Conservation (phyloP, 257 asterid species). For the Buddleja alternifolia region DNA sequence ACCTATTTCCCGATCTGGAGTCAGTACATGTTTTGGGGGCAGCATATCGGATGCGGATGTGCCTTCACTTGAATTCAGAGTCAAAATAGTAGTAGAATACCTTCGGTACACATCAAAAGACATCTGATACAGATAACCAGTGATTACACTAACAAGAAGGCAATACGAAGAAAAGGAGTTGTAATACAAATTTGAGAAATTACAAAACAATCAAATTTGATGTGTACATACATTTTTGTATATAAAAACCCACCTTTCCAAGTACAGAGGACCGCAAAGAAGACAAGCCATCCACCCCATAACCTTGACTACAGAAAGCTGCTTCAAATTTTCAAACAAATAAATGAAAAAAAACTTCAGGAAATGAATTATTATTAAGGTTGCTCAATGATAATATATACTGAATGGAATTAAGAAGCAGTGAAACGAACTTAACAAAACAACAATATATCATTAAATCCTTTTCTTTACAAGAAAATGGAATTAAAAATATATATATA, state of each 20-base stretch:
- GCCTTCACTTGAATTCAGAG: constrained; percentile 61
- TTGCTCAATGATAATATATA: neutral
- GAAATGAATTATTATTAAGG: neutral
- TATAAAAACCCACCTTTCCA: constrained; percentile 42
- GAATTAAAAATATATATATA: neutral
- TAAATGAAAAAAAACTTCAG: neutral
- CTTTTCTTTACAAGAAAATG: neutral
- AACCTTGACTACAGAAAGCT: constrained; percentile 27
- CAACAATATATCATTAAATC: neutral
- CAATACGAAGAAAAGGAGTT: no score
- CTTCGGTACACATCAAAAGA: constrained; percentile 38
- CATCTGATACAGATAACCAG: constrained; percentile 35
- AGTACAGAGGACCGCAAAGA: constrained; percentile 26
- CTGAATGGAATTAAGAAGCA: neutral
- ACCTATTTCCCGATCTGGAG: constrained; percentile 74
- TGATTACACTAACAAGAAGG: neutral
- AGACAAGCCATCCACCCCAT: constrained; percentile 21
- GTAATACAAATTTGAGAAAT: neutral
- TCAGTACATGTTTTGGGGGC: constrained; percentile 44
- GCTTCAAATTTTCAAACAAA: constrained; percentile 15
- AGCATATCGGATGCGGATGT: constrained; percentile 59
- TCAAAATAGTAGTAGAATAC: constrained; percentile 60
- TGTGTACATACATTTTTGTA: neutral
- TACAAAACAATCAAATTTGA: neutral
- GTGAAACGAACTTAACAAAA: neutral